These are phyloP conservation scores for Penicillium hesseltinei DNA, from an alignment of 2,329 filamentous ascomycete species.

Conservation along the genomic window DNA sequence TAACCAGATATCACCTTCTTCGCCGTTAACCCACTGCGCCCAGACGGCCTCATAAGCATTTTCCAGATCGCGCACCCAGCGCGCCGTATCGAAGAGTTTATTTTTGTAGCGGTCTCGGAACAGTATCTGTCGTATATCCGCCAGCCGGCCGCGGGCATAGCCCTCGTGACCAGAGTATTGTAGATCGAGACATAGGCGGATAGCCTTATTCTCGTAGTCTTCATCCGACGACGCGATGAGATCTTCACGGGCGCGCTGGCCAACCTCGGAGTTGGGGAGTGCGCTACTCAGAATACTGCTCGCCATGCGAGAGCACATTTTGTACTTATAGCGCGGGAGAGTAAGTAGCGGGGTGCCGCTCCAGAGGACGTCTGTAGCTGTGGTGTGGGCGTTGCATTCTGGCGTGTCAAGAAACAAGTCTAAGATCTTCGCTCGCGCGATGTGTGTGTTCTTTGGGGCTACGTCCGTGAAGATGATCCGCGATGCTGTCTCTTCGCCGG, in stretches of 20 bases:
- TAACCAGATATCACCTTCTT: slow-evolving; percentile 92
- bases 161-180: slow-evolving; percentile 52
- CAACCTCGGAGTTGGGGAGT: slow-evolving; percentile 69
- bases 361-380: slow-evolving; percentile 94
- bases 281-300: slow-evolving; percentile 91
- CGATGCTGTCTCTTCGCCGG: slow-evolving; percentile 76
- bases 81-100: slow-evolving; percentile 82
- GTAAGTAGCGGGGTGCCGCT: slow-evolving; percentile 91
- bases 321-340: slow-evolving; percentile 86
- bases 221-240: slow-evolving; percentile 75
- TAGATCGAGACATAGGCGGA: slow-evolving; percentile 63
- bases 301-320: slow-evolving; percentile 99
- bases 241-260: slow-evolving; percentile 65
- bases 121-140: slow-evolving; percentile 74
- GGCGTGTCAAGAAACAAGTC: slow-evolving; percentile 96
- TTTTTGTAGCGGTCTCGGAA: slow-evolving; percentile 83
- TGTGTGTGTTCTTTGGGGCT: slow-evolving; percentile 90
- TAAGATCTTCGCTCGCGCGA: slow-evolving; percentile 83
- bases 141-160: slow-evolving; percentile 61
- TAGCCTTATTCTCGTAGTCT: slow-evolving; percentile 78
- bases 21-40: slow-evolving; percentile 79
- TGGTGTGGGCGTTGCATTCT: slow-evolving; percentile 97
- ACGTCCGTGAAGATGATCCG: slow-evolving; percentile 95
- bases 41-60: slow-evolving; percentile 85
- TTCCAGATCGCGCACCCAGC: slow-evolving; percentile 91